A percentile compares a stretch with the other conserved stretches of the same genome.
Conservation (phyloP, 1,139 yeast genomes). For the Taphrina communis region DNA sequence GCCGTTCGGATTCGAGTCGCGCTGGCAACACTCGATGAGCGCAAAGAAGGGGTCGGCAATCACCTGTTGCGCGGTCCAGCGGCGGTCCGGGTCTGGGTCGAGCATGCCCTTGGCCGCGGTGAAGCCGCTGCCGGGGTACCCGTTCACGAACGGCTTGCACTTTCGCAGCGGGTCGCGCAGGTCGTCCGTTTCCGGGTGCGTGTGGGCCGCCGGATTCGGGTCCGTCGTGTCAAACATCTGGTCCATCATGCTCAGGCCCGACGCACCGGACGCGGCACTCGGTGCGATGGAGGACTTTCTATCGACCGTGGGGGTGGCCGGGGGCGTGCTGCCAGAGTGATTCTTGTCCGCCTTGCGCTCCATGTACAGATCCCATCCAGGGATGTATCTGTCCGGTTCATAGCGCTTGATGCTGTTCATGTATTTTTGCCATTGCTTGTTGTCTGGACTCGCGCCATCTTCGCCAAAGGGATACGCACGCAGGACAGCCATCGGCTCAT, state of each 20-base stretch:
- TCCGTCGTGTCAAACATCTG: constrained; percentile 19
- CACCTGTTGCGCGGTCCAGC: constrained; percentile 46
- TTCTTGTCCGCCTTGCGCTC: constrained; percentile 30
- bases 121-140: constrained; percentile 31
- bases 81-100: constrained; percentile 47
- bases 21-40: constrained; percentile 45
- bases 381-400: constrained; percentile 39
- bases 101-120: constrained; percentile 47
- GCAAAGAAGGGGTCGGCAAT: constrained; percentile 45
- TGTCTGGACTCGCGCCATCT: constrained; percentile 49
- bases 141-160: constrained; percentile 26
- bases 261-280: constrained; percentile 22
- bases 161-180: constrained; percentile 28
- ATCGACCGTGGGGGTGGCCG: constrained; percentile 26
- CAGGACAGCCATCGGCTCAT: constrained; percentile 45
- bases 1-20: constrained; percentile 35
- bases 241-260: constrained; percentile 24
- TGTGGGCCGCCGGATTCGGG: constrained; percentile 13
- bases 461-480: constrained; percentile 51
- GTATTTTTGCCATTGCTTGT: constrained; percentile 47
- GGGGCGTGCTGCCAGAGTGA: constrained; percentile 14
- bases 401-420: constrained; percentile 43
- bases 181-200: constrained; percentile 17
- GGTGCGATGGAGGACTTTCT: constrained; percentile 16
- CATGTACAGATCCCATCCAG: constrained; percentile 42